These are phyloP conservation scores for Xylaria longipes DNA, from an alignment of 495 filamentous ascomycete genomes.

Conservation along the genomic window DNA sequence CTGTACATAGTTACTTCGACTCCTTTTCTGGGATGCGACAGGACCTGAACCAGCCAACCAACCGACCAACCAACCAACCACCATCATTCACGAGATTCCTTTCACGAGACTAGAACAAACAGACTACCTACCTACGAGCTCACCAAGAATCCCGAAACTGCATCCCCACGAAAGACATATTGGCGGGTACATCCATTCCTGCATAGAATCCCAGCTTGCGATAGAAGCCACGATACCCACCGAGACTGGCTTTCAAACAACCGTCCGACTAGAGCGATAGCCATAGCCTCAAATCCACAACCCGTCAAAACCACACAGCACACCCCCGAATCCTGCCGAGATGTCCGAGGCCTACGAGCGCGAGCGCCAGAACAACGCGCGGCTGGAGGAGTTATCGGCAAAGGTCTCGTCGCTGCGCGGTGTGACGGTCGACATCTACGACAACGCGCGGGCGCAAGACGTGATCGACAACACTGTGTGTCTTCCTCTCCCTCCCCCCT, in stretches of 20 bases:
- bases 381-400: constrained; percentile 84
- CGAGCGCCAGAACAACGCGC: constrained; percentile 94
- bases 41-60: constrained; percentile 4
- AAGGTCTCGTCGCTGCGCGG: constrained; percentile 92
- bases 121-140: not conserved
- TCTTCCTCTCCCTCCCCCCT: constrained; percentile 20
- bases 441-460: constrained; percentile 85
- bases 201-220: not conserved
- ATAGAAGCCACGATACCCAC: not conserved
- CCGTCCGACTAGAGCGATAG: not conserved
- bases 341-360: constrained; percentile 98
- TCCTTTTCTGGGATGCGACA: constrained; percentile 16
- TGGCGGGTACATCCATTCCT: not conserved
- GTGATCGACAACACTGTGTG: constrained; percentile 85
- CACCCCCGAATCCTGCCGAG: constrained; percentile 19
- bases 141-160: not conserved
- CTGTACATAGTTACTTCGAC: constrained; percentile 10
- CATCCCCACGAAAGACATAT: not conserved
- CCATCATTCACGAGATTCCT: not conserved
- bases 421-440: constrained; percentile 99
- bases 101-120: not conserved
- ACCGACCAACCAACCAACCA: constrained; percentile 7
- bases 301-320: constrained; percentile 10
- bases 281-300: not conserved
- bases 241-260: not conserved